Conservation (phyloP, 768 basidiomycete genomes). For the Mycena alexandri region DNA sequence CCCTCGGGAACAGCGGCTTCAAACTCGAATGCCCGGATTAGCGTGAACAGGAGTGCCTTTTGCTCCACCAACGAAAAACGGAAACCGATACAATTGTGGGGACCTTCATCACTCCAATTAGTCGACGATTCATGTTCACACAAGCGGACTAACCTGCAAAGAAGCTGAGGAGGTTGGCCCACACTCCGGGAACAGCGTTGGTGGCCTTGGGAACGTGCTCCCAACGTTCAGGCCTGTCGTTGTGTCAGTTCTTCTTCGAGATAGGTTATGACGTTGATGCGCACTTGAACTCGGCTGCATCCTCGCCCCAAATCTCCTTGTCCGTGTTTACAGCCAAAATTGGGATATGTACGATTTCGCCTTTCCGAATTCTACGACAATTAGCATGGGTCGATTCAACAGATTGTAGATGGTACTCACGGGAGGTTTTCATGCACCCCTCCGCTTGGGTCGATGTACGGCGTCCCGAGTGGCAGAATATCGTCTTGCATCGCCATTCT, state of each 20-base stretch:
- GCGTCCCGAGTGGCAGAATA: constrained; percentile 61
- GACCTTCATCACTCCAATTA: constrained; percentile 33
- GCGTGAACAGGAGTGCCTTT: constrained; percentile 56
- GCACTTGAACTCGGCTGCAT: constrained; percentile 73
- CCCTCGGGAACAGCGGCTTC: constrained; percentile 38
- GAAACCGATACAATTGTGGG: constrained; percentile 77
- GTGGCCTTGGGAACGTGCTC: constrained; percentile 57
- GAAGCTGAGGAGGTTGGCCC: constrained; percentile 72
- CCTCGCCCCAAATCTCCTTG: constrained; percentile 71
- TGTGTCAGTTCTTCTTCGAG: background rate
- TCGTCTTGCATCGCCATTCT: constrained; percentile 66
- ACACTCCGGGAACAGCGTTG: constrained; percentile 66
- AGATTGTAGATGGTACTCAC: constrained; percentile 18
- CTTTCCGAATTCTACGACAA: constrained; percentile 55
- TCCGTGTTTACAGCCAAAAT: constrained; percentile 66
- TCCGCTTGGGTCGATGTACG: constrained; percentile 59
- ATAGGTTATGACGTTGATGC: constrained; percentile 22
- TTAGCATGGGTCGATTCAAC: background rate
- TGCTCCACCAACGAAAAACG: constrained; percentile 73
- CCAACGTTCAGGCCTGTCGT: constrained; percentile 75
- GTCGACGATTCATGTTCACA: background rate
- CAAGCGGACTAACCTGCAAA: constrained; percentile 53
- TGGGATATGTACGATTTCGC: constrained; percentile 61
- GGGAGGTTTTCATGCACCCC: constrained; percentile 51
- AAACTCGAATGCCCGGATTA: constrained; percentile 63